Conservation (phyloP, 2,329 filamentous ascomycete genomes). For the Aaosphaeria arxii region DNA sequence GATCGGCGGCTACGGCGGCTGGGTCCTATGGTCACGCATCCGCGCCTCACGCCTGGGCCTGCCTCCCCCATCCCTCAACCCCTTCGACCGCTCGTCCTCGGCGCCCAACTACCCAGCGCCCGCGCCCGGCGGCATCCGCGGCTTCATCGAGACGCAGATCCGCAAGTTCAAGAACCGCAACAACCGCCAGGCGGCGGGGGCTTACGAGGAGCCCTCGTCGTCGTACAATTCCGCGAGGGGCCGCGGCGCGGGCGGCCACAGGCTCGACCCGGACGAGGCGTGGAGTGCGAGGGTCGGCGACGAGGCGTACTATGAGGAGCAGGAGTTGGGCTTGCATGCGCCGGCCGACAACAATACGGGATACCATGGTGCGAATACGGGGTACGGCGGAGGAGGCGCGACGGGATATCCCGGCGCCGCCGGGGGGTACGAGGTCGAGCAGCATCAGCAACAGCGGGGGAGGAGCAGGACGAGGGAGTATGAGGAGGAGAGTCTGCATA, state of each 20-base stretch:
- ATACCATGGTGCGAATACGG: slow-evolving; percentile 16
- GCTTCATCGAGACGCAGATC: slow-evolving; percentile 70
- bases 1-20: slow-evolving; percentile 62
- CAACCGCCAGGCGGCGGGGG: slow-evolving; percentile 64
- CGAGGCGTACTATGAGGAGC: slow-evolving; percentile 76
- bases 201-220: slow-evolving; percentile 65
- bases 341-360: slow-evolving; percentile 40
- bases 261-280: slow-evolving; percentile 77
- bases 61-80: slow-evolving; percentile 68
- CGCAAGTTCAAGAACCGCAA: slow-evolving; percentile 63
- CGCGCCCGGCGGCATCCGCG: slow-evolving; percentile 61
- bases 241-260: slow-evolving; percentile 47
- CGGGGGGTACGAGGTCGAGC: slow-evolving; percentile 19
- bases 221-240: slow-evolving; percentile 38
- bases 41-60: slow-evolving; percentile 73
- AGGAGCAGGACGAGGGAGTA: slow-evolving; percentile 51
- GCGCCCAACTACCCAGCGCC: slow-evolving; percentile 50
- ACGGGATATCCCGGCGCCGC: slow-evolving; percentile 5
- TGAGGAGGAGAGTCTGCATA: slow-evolving; percentile 29
- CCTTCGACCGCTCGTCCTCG: slow-evolving; percentile 53
- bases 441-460: slow-evolving; percentile 23
- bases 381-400: slow-evolving; percentile 23
- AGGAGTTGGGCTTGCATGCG: slow-evolving; percentile 62
- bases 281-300: slow-evolving; percentile 79
- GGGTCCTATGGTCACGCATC: slow-evolving; percentile 69